Evolutionary conservation across 768 basidiomycete species (phyloP), one percentile per base, ranked within the genome.

Genomic region (Amanita pallidorosea): DNA sequence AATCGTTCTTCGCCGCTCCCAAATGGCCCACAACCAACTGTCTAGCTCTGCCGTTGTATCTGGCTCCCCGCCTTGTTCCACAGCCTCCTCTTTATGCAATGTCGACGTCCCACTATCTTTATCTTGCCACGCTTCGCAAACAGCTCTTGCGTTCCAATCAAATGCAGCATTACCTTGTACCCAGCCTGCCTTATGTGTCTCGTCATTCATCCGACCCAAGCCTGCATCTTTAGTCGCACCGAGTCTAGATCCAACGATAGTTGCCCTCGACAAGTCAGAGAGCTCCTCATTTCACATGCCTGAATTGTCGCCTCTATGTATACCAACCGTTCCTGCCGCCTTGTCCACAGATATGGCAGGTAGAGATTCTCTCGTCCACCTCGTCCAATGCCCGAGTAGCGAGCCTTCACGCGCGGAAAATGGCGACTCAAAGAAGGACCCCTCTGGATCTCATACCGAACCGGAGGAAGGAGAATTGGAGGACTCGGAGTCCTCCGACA

Each of bases 81-180:
- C 20, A 20, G 34, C 27, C 50, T 43, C 42, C 33, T 4, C 49
- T 27, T 35, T 41, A 43, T 33, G 33, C 20, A 29, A 44, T 17
- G 20, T 42, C 7, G 33, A 36, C 42, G 42, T 34, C 34, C 18
- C 18, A 36, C 42, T 45, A 52, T 37, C 51, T 38, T 52, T 23
- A 17, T 46, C 51, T 45, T 44, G 51, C 36, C 51, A 45, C n/a
- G 42, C 15, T 29, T 52, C 37, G 9, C 43, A 44, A 25, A 45
- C 51, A 17, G 35, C 42, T 40, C 42, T 52, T 52, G 43, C 34
- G 43, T n/a, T 37, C 51, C 51, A 52, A 37, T 45, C 43, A n/a
- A 42, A 44, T 18, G 43, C 43, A 18, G 45, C 51, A 35, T 37
- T 52, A 5, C 9, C 51, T 15, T 34, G 18, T 17, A 13, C 41